Evolutionary conservation across 2,329 filamentous ascomycete species (phyloP).

Genomic region (Simplicillium aogashimaense): DNA sequence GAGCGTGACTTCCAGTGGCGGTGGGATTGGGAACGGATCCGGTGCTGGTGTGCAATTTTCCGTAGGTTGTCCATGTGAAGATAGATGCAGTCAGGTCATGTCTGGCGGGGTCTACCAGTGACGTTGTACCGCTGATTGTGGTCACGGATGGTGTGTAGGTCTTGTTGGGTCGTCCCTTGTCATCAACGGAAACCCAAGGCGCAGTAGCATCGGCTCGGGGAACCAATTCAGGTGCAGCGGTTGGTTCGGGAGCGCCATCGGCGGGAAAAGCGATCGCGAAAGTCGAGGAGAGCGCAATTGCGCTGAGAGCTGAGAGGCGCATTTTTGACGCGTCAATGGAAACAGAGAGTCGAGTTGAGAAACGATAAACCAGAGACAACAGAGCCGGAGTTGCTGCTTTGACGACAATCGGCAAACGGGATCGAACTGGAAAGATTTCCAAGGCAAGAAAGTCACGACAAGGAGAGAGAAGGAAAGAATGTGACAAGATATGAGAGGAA

Average conservation of each 20-base stretch:
- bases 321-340: slow-evolving; percentile 2
- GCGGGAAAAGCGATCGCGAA: slow-evolving; percentile 10
- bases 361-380: not conserved
- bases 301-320: not conserved
- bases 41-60: slow-evolving; percentile 28
- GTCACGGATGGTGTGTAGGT: slow-evolving; percentile 40
- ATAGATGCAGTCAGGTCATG: slow-evolving; percentile 36
- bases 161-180: slow-evolving; percentile 29
- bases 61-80: slow-evolving; percentile 24
- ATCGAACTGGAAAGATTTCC: slow-evolving; percentile 5
- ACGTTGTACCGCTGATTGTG: slow-evolving; percentile 33
- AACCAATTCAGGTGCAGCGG: slow-evolving; percentile 5
- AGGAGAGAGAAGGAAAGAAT: not conserved
- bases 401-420: slow-evolving; percentile 3
- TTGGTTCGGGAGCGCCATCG: slow-evolving; percentile 2
- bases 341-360: slow-evolving; percentile 10
- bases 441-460: not conserved
- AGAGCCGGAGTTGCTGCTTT: too few species aligned
- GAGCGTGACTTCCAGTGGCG: slow-evolving; percentile 26
- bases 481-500: not conserved
- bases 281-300: slow-evolving; percentile 5
- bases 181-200: slow-evolving; percentile 42
- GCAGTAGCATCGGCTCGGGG: slow-evolving; percentile 24
- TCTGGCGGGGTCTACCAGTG: slow-evolving; percentile 26
- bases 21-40: slow-evolving; percentile 34